Evolutionary conservation across 495 filamentous ascomycete species (phyloP).

Genomic region (Xylaria longipes): DNA sequence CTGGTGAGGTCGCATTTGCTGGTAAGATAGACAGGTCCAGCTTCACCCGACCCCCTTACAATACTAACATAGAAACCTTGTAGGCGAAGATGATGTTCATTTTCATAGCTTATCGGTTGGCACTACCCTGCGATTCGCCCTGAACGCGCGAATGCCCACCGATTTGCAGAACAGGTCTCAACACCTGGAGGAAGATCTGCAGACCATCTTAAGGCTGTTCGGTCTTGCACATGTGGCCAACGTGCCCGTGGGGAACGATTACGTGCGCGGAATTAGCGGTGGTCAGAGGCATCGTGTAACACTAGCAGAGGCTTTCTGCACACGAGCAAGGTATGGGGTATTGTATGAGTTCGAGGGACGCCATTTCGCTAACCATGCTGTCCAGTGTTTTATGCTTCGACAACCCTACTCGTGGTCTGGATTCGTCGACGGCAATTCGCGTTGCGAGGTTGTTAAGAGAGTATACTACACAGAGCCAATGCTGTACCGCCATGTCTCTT

Average conservation of each 20-base stretch:
- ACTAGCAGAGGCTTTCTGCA: constrained; percentile 58
- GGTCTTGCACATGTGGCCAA: constrained; percentile 75
- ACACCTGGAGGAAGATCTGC: too few species aligned
- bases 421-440: constrained; percentile 57
- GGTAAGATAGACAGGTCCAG: too few species aligned
- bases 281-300: constrained; percentile 64
- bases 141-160: too few species aligned
- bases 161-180: too few species aligned
- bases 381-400: constrained; percentile 49
- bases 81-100: too few species aligned
- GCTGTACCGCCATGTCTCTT: constrained; percentile 67
- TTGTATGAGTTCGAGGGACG: neutral
- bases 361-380: constrained; percentile 28
- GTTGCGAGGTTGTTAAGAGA: constrained; percentile 56
- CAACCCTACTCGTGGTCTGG: constrained; percentile 58
- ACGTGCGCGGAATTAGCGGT: constrained; percentile 73
- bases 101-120: too few species aligned
- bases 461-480: constrained; percentile 61
- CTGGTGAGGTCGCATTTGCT: too few species aligned
- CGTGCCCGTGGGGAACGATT: constrained; percentile 86
- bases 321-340: constrained; percentile 52
- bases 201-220: constrained; percentile 50
- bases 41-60: too few species aligned
- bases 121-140: too few species aligned
- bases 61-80: too few species aligned